Evolutionary conservation across 495 filamentous ascomycete species (phyloP).

Genomic region (Amphirosellinia nigrospora): DNA sequence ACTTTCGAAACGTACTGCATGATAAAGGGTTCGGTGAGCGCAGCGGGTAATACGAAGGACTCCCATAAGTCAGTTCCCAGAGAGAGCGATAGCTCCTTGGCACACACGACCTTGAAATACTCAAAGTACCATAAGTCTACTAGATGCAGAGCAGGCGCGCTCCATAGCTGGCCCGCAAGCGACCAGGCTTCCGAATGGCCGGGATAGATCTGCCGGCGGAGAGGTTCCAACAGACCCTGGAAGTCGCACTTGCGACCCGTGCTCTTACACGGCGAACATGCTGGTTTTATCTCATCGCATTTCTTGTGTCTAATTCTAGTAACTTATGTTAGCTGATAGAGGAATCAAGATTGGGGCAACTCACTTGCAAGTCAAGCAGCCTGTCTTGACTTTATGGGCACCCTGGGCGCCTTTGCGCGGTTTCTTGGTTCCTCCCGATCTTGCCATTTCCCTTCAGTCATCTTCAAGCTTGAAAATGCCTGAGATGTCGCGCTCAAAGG

Average conservation of each 20-base stretch:
- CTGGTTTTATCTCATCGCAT: neutral
- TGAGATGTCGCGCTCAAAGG: neutral
- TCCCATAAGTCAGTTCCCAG: neutral
- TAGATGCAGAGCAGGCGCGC: neutral
- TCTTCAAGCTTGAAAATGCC: neutral
- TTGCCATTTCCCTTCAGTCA: neutral
- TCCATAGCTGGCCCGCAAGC: neutral
- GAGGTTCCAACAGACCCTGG: neutral
- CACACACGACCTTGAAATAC: neutral
- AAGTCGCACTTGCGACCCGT: constrained; percentile 1
- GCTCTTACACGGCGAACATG: neutral
- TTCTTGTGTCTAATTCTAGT: neutral
- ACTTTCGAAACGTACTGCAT: constrained; percentile 2
- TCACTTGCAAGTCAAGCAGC: constrained; percentile 5
- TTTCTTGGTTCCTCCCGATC: neutral
- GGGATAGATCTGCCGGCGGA: neutral
- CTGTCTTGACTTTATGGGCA: neutral
- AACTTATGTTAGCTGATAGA: neutral
- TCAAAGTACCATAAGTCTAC: neutral
- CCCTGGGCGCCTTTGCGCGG: neutral
- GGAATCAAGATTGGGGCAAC: neutral
- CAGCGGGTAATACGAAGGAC: neutral
- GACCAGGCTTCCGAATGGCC: neutral
- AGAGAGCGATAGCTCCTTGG: neutral
- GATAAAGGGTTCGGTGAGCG: neutral